Evolutionary conservation across 1,284 basidiomycete species (phyloP).

Genomic region (Leucoagaricus sp.): DNA sequence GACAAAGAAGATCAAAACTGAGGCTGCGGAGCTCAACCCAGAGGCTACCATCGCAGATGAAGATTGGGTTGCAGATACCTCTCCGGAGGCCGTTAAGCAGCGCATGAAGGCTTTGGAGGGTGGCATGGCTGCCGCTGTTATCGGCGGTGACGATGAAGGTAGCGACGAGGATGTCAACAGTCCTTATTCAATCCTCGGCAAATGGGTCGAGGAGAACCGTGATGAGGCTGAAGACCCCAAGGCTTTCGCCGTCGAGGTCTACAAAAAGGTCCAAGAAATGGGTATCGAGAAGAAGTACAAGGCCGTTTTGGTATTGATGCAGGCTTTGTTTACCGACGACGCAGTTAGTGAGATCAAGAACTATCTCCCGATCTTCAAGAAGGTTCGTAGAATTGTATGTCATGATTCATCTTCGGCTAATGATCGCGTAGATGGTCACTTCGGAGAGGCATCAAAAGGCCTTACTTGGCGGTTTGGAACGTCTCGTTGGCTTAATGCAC

Average conservation of each 20-base stretch:
- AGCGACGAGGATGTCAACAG: slow-evolving; percentile 88
- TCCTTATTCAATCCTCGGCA: slow-evolving; percentile 84
- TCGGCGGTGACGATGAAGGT: slow-evolving; percentile 72
- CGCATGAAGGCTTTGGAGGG: slow-evolving; percentile 81
- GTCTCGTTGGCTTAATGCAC: slow-evolving; percentile 72
- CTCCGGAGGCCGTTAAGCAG: slow-evolving; percentile 87
- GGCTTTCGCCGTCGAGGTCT: slow-evolving; percentile 65
- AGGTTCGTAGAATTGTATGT: slow-evolving; percentile 54
- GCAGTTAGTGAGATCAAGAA: slow-evolving; percentile 74
- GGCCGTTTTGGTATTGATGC: slow-evolving; percentile 82
- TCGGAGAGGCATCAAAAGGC: slow-evolving; percentile 97
- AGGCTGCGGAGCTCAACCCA: slow-evolving; percentile 76
- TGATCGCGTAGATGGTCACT: slow-evolving; percentile 56
- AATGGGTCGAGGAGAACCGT: slow-evolving; percentile 85
- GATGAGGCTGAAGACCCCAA: slow-evolving; percentile 49
- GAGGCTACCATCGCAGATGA: slow-evolving; percentile 67
- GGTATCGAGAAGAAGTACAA: slow-evolving; percentile 98
- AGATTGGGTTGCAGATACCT: slow-evolving; percentile 91
- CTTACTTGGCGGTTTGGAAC: slow-evolving; percentile 88
- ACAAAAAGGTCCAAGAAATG: slow-evolving; percentile 89
- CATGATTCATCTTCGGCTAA: slow-evolving; percentile 5
- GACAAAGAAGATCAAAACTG: slow-evolving; percentile 82
- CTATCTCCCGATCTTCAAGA: slow-evolving; percentile 78
- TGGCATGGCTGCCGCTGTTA: slow-evolving; percentile 56
- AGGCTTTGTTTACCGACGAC: slow-evolving; percentile 85